A percentile compares a stretch with the other conserved stretches of the same genome.
Evolutionary conservation across 2,329 filamentous ascomycete genomes (phyloP).

Genomic region (Aaosphaeria pasadenensis): DNA sequence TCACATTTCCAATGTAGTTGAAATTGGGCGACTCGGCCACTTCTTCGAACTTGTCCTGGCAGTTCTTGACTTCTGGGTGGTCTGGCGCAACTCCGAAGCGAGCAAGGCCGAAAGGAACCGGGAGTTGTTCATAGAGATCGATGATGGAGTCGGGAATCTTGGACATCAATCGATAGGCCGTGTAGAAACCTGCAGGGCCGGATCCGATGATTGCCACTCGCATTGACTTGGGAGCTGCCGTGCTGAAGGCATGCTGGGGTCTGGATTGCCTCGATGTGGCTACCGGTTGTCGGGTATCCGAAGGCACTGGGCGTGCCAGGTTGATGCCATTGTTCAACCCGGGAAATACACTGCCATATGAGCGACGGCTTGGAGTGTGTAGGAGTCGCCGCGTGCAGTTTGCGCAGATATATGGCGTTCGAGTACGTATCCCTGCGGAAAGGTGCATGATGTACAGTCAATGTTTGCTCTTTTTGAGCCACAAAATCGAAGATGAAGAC

Average conservation of each 20-base stretch:
- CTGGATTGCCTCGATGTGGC: too few relatives aligned
- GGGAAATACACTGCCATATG: slow-evolving; percentile 1
- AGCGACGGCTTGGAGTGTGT: neutral
- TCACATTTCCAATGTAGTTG: slow-evolving; percentile 86
- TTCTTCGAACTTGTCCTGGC: slow-evolving; percentile 88
- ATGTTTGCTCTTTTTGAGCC: too few relatives aligned
- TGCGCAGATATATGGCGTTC: slow-evolving; percentile 21
- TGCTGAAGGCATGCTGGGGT: slow-evolving; percentile 20
- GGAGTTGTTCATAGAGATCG: slow-evolving; percentile 95
- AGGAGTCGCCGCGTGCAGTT: slow-evolving; percentile 21
- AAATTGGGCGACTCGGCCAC: slow-evolving; percentile 80
- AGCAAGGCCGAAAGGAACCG: slow-evolving; percentile 88
- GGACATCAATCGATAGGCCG: slow-evolving; percentile 78
- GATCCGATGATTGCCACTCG: slow-evolving; percentile 88
- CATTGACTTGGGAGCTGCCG: slow-evolving; percentile 49
- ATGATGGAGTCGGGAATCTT: slow-evolving; percentile 69
- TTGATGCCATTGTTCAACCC: slow-evolving; percentile 4
- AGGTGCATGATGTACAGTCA: slow-evolving; percentile 18
- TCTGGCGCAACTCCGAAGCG: slow-evolving; percentile 96
- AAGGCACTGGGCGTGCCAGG: too few relatives aligned
- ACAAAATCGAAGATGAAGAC: too few relatives aligned
- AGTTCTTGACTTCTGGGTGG: slow-evolving; percentile 99
- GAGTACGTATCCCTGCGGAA: slow-evolving; percentile 7
- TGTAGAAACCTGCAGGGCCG: slow-evolving; percentile 94
- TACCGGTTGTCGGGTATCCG: too few relatives aligned